Base-by-base conservation (phyloP, 768 basidiomycete genomes). In the Grammothele lineata region DNA sequence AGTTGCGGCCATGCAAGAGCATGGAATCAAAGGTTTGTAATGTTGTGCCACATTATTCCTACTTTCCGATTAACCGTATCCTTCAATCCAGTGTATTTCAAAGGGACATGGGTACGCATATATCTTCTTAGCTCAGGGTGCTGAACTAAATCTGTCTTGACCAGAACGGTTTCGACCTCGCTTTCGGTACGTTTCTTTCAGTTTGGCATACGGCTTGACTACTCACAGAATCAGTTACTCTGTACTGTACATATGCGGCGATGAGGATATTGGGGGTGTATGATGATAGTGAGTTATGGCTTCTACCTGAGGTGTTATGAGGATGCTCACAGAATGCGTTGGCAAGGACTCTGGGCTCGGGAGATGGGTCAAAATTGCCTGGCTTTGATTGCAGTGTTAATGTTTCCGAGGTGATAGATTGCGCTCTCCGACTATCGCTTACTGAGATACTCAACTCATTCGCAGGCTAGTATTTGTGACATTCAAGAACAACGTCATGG, bases 1-100 rank as follows among this genome's bases (percentile, higher is more conserved):
- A 62, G 70, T 94, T 8, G 94, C 94, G 18, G 86, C 92, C 3
- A 92, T 95, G 84, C 90, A 96, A 62, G 93, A 97, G 62, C 92
- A 92, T 61, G 94, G 93, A 4, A 82, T 97, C 39, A 83, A 77
- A 78, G 90, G 93, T 87, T 34, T 34, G 23, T 12, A 6, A 8
- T n/a, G 35, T 36, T 19, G 27, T 14, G 27, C 27, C 27, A 7
- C 27, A 14, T 30, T 30, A n/a, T n/a, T n/a, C n/a, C n/a, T n/a
- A n/a, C n/a, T n/a, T n/a, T n/a, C n/a, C n/a, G n/a, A n/a, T n/a
- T n/a, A n/a, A n/a, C n/a, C n/a, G n/a, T n/a, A n/a, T n/a, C n/a
- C n/a, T n/a, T 30, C 14, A 17, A 34, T 12, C 8, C 17, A 89
- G 87, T 90, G 9, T 90, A 84, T 64, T 87, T 86, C 67, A 88